Evolutionary conservation across 192 early-diverging fungal species (phyloP), one percentile per base, ranked within the genome.

Genomic region (Paraglomus brasilianum): DNA sequence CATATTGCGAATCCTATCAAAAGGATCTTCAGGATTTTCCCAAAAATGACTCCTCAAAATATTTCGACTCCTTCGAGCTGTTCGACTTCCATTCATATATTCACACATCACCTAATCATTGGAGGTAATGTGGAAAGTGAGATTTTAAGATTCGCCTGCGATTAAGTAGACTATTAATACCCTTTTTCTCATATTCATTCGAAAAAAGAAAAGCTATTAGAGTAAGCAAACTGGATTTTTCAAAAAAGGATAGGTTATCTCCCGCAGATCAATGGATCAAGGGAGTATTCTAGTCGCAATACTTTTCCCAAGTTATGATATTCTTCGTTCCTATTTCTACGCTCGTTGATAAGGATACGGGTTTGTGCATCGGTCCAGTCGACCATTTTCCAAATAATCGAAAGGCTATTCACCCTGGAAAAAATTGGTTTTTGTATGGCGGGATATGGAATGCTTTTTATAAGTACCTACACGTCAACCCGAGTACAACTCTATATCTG

Each of bases 361-460:
- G 0, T 51, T 51, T 51, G 50, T 10, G 50, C 13, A 53, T 53
- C 51, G 15, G 51, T 53, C 51, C 51, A 53, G 13, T 53, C 17
- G n/a, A 51, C 50, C 14, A 51, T 51, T 51, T 51, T 51, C 48
- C 48, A 51, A 10, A 10, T 51, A 51, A 51, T 51, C 50, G 50
- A 51, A 51, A 51, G 50, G 50, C 50, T 51, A 51, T 51, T 51
- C 50, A 51, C 50, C 50, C 50, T n/a, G 50, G 7, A 51, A 51
- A 51, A 5, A 51, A 51, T 51, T 51, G n/a, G 17, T 51, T 15
- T 51, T 51, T 51, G 10, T 0, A 51, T 51, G 50, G 50, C 50
- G 10, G 50, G 7, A 51, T 51, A 51, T 51, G 50, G 15, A 7
- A 51, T 51, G 50, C 21, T 50, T 50, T 50, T n/a, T 50, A 50